Base-by-base conservation (phyloP, 2,329 filamentous ascomycete genomes). In the Dothiorella sarmentorum region DNA sequence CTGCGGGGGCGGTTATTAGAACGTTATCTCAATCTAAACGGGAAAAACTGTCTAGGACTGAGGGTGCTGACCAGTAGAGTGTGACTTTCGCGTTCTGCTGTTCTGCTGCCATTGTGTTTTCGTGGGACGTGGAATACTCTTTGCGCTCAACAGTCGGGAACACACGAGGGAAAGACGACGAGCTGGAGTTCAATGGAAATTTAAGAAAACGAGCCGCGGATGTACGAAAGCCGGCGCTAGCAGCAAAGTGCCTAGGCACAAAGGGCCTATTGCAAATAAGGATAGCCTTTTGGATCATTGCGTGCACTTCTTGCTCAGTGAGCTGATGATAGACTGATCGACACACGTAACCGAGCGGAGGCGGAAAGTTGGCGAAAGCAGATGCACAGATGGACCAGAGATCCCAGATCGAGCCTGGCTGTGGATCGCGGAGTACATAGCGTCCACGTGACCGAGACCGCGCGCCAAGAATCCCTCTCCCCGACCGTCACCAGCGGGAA, bases 1-100 rank as follows among this genome's bases (percentile, higher is more conserved):
- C 91, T 95, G 64, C 10, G 10, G n/a, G 27, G 13, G n/a, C 20
- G 51, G 56, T 17, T 40, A 6, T 38, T 13, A n/a, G 7, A 18
- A 22, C 26, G 18, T 17, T 18, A 26, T 13, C 15, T 5, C 27
- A 2, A 9, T n/a, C n/a, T 44, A 17, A 17, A 51, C 15, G 7
- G 18, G 20, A 13, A 26, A 42, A 53, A 3, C 29, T 33, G 18
- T 13, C 6, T 5, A 4, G 17, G 24, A 20, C 9, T 7, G 7
- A 56, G 35, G 37, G 29, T 24, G 31, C 49, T 60, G 9, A 73
- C 70, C 70, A 72, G 61, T 73, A 68, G 15, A 72, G 65, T 2
- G 66, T 71, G 42, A 73, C 69, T 62, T 71, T 72, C 42, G 66
- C 68, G 31, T 66, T 67, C 44, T 56, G 47, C 57, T 70, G 67